Conservation (phyloP, 75 land plant genomes). For the Larix kaempferi region DNA sequence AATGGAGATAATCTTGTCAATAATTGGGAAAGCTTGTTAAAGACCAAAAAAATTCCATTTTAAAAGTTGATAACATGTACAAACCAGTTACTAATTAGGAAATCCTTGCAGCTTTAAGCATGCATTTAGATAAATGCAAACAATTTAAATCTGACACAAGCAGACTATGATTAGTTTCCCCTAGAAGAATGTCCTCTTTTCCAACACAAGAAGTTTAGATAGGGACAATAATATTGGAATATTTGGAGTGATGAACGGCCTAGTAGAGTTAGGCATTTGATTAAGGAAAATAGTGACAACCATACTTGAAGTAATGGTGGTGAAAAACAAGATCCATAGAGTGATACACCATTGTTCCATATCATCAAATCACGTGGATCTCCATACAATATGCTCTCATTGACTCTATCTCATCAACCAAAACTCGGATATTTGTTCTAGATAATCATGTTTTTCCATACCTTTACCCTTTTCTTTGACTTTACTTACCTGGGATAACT, state of each 20-base stretch:
- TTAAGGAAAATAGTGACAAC: slow-evolving; percentile 19
- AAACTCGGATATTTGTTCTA: too few species aligned
- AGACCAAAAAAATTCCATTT: background rate
- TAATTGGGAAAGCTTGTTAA: background rate
- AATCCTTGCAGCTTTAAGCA: background rate
- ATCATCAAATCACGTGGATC: too few species aligned
- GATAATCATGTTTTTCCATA: too few species aligned
- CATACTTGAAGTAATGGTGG: slow-evolving; percentile 23
- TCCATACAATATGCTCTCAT: too few species aligned
- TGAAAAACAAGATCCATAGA: slow-evolving; percentile 42
- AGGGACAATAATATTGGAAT: slow-evolving; percentile 64
- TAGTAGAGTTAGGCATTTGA: slow-evolving; percentile 19
- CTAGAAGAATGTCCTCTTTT: slow-evolving; percentile 66
- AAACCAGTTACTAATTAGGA: background rate
- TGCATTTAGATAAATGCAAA: background rate
- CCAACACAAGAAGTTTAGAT: slow-evolving; percentile 88
- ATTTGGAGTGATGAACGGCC: slow-evolving; percentile 26
- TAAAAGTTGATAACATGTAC: background rate
- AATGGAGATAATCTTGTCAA: background rate
- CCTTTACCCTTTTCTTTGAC: too few species aligned
- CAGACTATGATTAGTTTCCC: background rate
- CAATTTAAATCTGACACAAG: background rate
- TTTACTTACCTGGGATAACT: too few species aligned
- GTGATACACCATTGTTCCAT: too few species aligned
- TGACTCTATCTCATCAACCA: too few species aligned